Percentiles rank a stretch among this genome's conserved stretches.
phyloP scores from a whole-genome alignment of 108 stramenopile species.

The Skeletonema costatum region DNA sequence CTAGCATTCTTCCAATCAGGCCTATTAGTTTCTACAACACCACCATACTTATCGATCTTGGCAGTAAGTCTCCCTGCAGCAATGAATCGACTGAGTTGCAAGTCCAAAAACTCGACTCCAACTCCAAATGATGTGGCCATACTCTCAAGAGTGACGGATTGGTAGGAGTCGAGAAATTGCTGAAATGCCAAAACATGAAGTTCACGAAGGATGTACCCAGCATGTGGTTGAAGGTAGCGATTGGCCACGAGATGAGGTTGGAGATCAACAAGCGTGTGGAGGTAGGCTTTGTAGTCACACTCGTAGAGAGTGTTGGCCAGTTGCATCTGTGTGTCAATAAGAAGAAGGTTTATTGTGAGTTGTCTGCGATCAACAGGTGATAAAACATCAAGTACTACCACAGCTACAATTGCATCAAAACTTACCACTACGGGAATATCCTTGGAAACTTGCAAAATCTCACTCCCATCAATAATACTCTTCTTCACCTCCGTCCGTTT shows the following conservation, averaged over 20 bases:
- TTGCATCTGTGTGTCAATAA: constrained; percentile 30
- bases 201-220: constrained; percentile 89
- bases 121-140: constrained; percentile 98
- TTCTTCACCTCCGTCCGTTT: constrained; percentile 86
- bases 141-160: constrained; percentile 90
- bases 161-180: constrained; percentile 99
- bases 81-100: constrained; percentile 96
- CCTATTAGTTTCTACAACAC: constrained; percentile 94
- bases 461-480: constrained; percentile 96
- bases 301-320: constrained; percentile 90
- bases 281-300: constrained; percentile 94
- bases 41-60: constrained; percentile 98
- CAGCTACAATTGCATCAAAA: neutral
- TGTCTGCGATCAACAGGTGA: too few relatives aligned
- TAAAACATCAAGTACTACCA: too few relatives aligned
- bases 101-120: constrained; percentile 85
- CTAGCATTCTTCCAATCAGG: constrained; percentile 97
- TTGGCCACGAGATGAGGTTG: constrained; percentile 74
- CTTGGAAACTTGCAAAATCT: constrained; percentile 86
- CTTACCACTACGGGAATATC: constrained; percentile 81
- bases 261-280: constrained; percentile 90
- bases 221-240: constrained; percentile 88
- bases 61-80: constrained; percentile 93
- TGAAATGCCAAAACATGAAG: constrained; percentile 93
- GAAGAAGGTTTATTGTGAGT: neutral